Conservation (phyloP, 176 grass and related monocot species). For the Olyra latifolia region DNA sequence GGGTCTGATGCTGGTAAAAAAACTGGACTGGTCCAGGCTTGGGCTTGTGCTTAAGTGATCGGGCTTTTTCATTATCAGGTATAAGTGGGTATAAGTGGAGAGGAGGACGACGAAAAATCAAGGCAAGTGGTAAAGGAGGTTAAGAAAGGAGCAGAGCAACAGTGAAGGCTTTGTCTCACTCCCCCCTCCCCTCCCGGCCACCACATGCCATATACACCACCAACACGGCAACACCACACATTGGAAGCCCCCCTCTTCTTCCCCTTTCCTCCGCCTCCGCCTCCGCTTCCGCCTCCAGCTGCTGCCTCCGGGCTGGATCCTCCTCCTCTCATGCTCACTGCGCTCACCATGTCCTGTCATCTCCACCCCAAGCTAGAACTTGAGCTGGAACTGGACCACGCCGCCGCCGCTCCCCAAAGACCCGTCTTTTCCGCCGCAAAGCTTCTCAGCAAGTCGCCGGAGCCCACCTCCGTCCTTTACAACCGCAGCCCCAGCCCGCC, state of each 20-base stretch:
- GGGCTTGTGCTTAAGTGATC: no score
- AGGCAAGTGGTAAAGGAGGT: no score
- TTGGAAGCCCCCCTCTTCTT: no score
- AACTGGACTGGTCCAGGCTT: no score
- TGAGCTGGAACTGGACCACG: neutral
- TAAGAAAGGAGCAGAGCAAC: neutral
- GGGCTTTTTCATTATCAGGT: no score
- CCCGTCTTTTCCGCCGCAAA: neutral
- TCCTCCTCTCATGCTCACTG: neutral
- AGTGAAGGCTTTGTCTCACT: neutral
- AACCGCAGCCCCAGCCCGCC: conserved; percentile 50
- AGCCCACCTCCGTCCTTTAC: conserved; percentile 58
- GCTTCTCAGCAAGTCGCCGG: conserved; percentile 22
- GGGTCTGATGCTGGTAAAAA: no score
- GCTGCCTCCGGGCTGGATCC: neutral
- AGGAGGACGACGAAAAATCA: no score
- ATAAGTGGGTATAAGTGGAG: no score
- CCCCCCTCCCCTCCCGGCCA: neutral
- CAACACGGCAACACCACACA: neutral
- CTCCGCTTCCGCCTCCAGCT: neutral
- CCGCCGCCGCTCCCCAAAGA: neutral
- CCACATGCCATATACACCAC: no score
- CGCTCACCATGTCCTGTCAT: conserved; percentile 8
- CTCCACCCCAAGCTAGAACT: neutral
- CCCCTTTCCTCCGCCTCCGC: no score